Evolutionary conservation across 169 alveolate species (phyloP), one percentile per base, ranked within the genome.

Genomic region (Cyclospora cayetanensis): DNA sequence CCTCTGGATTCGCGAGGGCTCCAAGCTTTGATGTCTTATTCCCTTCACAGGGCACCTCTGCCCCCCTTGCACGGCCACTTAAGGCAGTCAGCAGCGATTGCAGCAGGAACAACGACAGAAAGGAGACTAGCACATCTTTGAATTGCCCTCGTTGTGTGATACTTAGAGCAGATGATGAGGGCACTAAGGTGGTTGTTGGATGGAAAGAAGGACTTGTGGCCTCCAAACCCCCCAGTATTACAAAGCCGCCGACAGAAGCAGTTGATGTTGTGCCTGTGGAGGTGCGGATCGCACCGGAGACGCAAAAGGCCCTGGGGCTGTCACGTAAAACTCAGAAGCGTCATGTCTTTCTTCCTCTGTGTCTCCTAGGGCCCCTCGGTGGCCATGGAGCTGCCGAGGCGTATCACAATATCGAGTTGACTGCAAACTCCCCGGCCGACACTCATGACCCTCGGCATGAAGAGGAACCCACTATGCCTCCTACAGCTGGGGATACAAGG

Each of bases 211-310:
- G 37, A 43, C 12, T 76, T 35, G 66, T 39, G 29, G 41, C 50
- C 34, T 76, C 63, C 18, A 39, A 1, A 27, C 27, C 27, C 63
- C 42, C 25, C 60, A 46, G 1, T 22, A 1, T 46, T 46, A 15
- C 60, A 46, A 22, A 12, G 11, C 11, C 60, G 60, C 11, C 11
- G 60, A 46, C 11, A 46, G 25, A 29, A 25, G 66, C 20, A 2
- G n/a, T 79, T 15, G 88, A 79, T 37, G 88, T 50, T 60, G 88
- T 79, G 22, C 88, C 88, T 29, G 52, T 79, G 46, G 72, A 79
- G 42, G 88, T 79, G 50, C 72, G 50, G 22, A 43, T 79, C 37
- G 70, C 72, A 9, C 88, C 70, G 41, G 88, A 79, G 88, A 79
- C 72, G 35, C 20, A 5, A 29, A 34, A 46, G 72, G 88, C 88